Percentiles rank a stretch among this genome's conserved stretches.
These are phyloP conservation scores for Boletus vermiculosoides DNA, from an alignment of 768 basidiomycete species.

Conservation along the genomic window DNA sequence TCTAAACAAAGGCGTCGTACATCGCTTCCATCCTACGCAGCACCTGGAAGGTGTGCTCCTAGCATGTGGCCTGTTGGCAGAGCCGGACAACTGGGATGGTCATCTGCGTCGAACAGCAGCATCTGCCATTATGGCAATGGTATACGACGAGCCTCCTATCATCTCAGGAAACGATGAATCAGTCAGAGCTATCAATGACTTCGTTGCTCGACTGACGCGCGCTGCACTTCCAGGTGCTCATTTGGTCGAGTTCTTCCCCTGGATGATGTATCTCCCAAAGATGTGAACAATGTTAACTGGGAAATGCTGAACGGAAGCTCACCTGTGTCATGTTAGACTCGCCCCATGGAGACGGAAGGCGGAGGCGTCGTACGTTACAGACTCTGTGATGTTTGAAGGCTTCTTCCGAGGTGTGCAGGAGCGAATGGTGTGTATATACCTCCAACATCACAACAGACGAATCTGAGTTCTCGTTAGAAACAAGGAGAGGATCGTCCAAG, in stretches of 20 bases:
- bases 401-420: constrained; percentile 1
- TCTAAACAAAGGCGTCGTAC: constrained; percentile 1
- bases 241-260: constrained; percentile 38
- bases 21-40: constrained; percentile 4
- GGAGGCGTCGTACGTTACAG: background rate
- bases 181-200: constrained; percentile 14
- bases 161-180: constrained; percentile 4
- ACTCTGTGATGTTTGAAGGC: background rate
- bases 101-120: constrained; percentile 31
- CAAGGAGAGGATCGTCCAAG: background rate
- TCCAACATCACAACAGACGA: background rate
- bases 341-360: no score
- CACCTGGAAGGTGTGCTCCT: constrained; percentile 7
- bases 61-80: constrained; percentile 23
- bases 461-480: background rate
- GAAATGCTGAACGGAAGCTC: background rate
- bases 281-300: background rate
- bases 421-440: background rate
- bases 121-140: constrained; percentile 28
- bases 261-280: constrained; percentile 32
- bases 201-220: constrained; percentile 29
- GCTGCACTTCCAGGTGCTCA: constrained; percentile 38
- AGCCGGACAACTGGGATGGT: constrained; percentile 32
- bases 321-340: background rate
- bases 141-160: constrained; percentile 22